A percentile compares a stretch with the other conserved stretches of the same genome.
Evolutionary conservation across 192 early-diverging fungal species (phyloP).

Genomic region (Thamnidium elegans): DNA sequence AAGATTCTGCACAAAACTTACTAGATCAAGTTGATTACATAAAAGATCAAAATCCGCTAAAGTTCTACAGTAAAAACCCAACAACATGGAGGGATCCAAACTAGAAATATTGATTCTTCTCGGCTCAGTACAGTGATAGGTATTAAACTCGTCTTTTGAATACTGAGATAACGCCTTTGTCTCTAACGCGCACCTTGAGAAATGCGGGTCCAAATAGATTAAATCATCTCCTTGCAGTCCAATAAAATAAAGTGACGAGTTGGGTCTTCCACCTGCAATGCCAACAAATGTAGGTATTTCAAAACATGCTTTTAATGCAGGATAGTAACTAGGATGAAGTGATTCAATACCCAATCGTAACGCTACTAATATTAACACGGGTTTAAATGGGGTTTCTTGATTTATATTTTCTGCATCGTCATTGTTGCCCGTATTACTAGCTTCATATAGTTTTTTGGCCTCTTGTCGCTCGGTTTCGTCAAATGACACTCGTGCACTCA

Average conservation of each 20-base stretch:
- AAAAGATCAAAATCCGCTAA: conserved; percentile 59
- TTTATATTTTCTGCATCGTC: conserved; percentile 3
- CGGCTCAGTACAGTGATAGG: conserved; percentile 80
- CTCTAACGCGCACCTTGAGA: conserved; percentile 65
- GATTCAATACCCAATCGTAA: conserved; percentile 87
- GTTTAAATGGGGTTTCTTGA: conserved; percentile 43
- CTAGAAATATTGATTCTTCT: conserved; percentile 70
- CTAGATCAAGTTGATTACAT: conserved; percentile 45
- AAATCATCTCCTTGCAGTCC: conserved; percentile 80
- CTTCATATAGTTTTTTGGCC: conserved; percentile 28
- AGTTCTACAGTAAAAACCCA: conserved; percentile 82
- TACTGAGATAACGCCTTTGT: conserved; percentile 46
- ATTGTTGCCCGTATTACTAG: not conserved
- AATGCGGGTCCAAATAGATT: conserved; percentile 93
- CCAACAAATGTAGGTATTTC: conserved; percentile 76
- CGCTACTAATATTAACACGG: conserved; percentile 81
- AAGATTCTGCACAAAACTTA: conserved; percentile 33
- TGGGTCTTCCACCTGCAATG: conserved; percentile 94
- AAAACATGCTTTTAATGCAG: conserved; percentile 71
- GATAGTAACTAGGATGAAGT: conserved; percentile 85
- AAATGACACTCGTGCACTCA: conserved; percentile 27
- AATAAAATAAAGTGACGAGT: conserved; percentile 91
- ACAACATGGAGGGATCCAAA: conserved; percentile 91
- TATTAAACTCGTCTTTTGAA: conserved; percentile 60
- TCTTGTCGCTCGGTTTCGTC: conserved; percentile 34